Base-by-base conservation (phyloP, 257 asterid species). In the Solanum medicagineum region DNA sequence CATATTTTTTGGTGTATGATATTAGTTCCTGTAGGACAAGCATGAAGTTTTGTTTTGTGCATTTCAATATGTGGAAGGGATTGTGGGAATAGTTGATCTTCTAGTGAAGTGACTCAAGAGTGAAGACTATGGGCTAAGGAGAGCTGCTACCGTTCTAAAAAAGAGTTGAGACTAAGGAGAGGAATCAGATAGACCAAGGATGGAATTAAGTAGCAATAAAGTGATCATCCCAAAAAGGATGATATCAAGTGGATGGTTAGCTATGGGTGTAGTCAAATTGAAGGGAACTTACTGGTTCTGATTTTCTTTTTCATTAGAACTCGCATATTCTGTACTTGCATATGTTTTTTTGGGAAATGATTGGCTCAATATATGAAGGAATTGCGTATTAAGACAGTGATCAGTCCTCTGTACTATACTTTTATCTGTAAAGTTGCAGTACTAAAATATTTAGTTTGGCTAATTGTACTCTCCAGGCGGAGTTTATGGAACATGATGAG, bases 401-500 rank as follows among this genome's bases (percentile, higher is more conserved):
- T 53, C 63, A 14, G 62, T 8, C 44, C 57, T 75, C 44, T 51
- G 59, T 12, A 29, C 9, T 45, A 7, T n/a, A 12, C 0, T 74
- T 74, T 74, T 74, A 74, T 74, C 59, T 5, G 57, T 53, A 14
- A 53, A 53, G 57, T 7, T 53, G 57, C 13, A 74, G 55, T 74
- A 66, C 11, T 47, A 14, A 47, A 22, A 74, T 74, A 47, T 14
- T 51, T 79, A 16, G 17, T 79, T 77, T 79, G 63, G 17, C 65
- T 53, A 6, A 53, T 53, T 79, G 65, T 79, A 26, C 49, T 79
- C 53, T 79, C 47, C 93, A 96, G 99, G 99, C 99, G 8, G 99
- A 97, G 93, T 97, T 95, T 89, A 97, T 97, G 99, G 99, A 97
- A 89, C 99, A 93, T 80, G 98, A 93, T 87, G 99, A 94, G 92